A percentile compares a stretch with the other conserved stretches of the same genome.
Evolutionary conservation across 192 early-diverging fungal species (phyloP).

Genomic region (Backusella circina): DNA sequence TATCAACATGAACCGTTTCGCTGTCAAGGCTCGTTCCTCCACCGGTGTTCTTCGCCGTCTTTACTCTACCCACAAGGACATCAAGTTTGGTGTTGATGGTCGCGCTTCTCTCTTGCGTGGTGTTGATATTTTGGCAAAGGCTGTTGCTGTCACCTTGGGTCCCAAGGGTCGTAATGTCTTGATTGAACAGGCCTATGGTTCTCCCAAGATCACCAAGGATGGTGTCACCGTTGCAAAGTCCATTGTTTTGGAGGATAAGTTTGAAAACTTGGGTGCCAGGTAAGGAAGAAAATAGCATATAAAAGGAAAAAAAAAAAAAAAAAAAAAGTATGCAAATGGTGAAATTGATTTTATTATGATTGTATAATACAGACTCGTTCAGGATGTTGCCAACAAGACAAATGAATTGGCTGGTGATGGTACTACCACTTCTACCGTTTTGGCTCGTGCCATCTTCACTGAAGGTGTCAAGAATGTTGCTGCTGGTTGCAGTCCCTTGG

Average conservation of each 20-base stretch:
- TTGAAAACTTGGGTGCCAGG: conserved; percentile 98
- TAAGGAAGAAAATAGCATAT: too few relatives aligned
- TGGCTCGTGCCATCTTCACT: conserved; percentile 97
- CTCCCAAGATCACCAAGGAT: conserved; percentile 99
- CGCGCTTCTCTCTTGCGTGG: conserved; percentile 89
- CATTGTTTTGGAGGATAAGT: conserved; percentile 95
- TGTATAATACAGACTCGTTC: conserved; percentile 93
- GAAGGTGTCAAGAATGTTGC: conserved; percentile 99
- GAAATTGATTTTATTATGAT: not conserved
- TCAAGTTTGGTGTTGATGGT: conserved; percentile 95
- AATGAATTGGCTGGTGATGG: conserved; percentile 99
- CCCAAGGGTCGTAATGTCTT: conserved; percentile 99
- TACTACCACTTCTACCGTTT: conserved; percentile 98
- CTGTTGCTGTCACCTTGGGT: conserved; percentile 98
- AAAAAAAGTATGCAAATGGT: not conserved
- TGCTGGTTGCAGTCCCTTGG: conserved; percentile 99
- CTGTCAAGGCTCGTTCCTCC: conserved; percentile 24
- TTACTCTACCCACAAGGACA: conserved; percentile 95
- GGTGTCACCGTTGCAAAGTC: conserved; percentile 99
- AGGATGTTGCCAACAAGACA: conserved; percentile 99
- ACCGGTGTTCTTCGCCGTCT: conserved; percentile 40
- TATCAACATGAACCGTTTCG: conserved; percentile 31
- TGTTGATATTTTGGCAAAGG: conserved; percentile 95
- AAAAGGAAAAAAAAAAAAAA: too few relatives aligned
- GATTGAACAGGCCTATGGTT: conserved; percentile 96